Evolutionary conservation across 345 rosid genomes (phyloP).

Genomic region (Camelina neglecta): DNA sequence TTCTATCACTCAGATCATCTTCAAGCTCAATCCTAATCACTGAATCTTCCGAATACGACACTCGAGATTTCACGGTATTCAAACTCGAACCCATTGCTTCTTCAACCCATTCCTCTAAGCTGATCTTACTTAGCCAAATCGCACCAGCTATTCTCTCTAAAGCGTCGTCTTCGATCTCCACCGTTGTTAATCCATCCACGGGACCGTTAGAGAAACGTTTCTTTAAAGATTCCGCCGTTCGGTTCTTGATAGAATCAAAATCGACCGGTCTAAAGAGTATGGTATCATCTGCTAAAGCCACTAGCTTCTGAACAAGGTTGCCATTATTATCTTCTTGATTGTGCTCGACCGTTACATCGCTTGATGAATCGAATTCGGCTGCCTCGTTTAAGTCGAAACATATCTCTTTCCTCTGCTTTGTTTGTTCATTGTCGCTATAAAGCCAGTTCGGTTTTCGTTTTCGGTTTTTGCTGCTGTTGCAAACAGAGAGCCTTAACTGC

Average conservation of each 20-base stretch:
- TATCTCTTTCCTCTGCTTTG: conserved; percentile 69
- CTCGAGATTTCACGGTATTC: conserved; percentile 53
- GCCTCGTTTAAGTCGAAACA: conserved; percentile 86
- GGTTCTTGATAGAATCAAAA: conserved; percentile 54
- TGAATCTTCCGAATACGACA: conserved; percentile 48
- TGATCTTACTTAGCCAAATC: conserved; percentile 63
- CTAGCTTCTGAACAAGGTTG: conserved; percentile 55
- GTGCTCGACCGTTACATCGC: conserved; percentile 82
- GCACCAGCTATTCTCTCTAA: conserved; percentile 74
- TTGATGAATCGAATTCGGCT: conserved; percentile 67
- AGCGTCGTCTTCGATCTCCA: conserved; percentile 72
- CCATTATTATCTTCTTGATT: conserved; percentile 60
- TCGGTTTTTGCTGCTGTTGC: conserved; percentile 51
- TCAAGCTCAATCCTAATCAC: conserved; percentile 63
- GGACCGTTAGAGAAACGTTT: conserved; percentile 55
- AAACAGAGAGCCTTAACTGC: conserved; percentile 66
- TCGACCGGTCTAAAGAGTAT: conserved; percentile 78
- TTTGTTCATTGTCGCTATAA: conserved; percentile 50
- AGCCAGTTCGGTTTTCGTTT: conserved; percentile 85
- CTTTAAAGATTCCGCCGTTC: conserved; percentile 50
- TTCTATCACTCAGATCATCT: conserved; percentile 43
- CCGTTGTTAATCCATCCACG: conserved; percentile 31
- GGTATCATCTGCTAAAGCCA: conserved; percentile 57
- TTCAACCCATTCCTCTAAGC: conserved; percentile 84
- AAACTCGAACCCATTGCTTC: conserved; percentile 72